Base-by-base conservation (phyloP, 2,329 filamentous ascomycete genomes). In the Colletotrichum aenigma region DNA sequence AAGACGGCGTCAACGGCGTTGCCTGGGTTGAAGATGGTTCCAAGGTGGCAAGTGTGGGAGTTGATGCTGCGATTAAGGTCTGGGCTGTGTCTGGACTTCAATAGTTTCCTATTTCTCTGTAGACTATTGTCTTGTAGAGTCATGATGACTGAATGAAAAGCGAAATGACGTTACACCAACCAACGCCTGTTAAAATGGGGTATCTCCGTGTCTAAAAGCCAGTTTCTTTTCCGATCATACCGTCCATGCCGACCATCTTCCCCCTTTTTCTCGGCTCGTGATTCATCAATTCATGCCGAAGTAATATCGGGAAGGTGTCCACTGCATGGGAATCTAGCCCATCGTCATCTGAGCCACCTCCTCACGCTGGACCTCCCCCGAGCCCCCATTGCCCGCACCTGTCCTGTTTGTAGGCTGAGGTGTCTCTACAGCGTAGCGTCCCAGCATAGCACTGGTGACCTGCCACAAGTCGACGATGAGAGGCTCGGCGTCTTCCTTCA, bases 1-100 rank as follows among this genome's bases (percentile, higher is more conserved):
- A 98, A 86, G 97, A 98, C 82, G 97, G 97, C 12, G 96, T 98
- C 21, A 95, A 94, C 79, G 96, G 95, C 18, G 94, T 98, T 18
- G 90, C 90, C 15, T 99, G 96, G 96, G 89, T 95, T 16, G 90
- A 89, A 32, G 91, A 90, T 10, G 88, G 88, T 74, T 64, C 36
- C 28, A 95, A 91, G 85, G 89, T 98, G 66, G 92, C 94, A 12
- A 97, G 94, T 79, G 92, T 92, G 6, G 97, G 97, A 61, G 94
- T 93, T 13, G 97, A 99, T 89, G 96, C 95, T 38, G 93, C 95
- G 1, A 91, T 99, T 64, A 99, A 98, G 89, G 89, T 96, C 66
- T 99, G 97, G 97, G 89, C 86, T 77, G 90, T 95, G 6, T 87
- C 89, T 70, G 90, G 89, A 0, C 80, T 93, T 80, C 85, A 87